Evolutionary conservation across 1,284 basidiomycete species (phyloP).

Genomic region (Cerrena zonata): DNA sequence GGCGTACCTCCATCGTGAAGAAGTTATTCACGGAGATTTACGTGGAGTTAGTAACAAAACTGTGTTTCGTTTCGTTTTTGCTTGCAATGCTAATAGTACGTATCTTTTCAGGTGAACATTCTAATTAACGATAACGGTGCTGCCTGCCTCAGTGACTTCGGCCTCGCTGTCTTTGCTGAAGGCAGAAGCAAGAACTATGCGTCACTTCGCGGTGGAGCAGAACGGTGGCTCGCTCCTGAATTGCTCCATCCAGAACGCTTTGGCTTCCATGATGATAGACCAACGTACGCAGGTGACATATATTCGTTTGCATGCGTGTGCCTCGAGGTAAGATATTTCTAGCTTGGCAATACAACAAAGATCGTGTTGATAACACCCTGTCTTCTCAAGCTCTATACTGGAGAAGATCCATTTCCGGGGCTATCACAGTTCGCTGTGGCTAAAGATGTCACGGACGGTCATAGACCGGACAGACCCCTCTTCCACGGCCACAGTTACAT

Average conservation of each 20-base stretch:
- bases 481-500: background rate
- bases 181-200: background rate
- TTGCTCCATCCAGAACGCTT: constrained; percentile 1
- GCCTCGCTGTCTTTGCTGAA: constrained; percentile 1
- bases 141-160: background rate
- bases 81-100: background rate
- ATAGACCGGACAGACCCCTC: background rate
- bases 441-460: background rate
- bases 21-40: background rate
- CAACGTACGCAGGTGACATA: background rate
- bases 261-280: background rate
- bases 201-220: background rate
- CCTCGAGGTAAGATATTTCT: constrained; percentile 2
- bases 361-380: too few species aligned
- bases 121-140: background rate
- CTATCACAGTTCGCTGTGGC: background rate
- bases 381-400: background rate
- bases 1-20: background rate
- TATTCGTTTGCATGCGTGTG: background rate
- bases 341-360: too few species aligned
- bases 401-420: background rate
- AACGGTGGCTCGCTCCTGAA: background rate
- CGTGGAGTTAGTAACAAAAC: background rate
- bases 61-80: too few species aligned
- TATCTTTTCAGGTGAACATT: constrained; percentile 1